Base-by-base conservation (phyloP, 1,284 basidiomycete species). In the Tranzscheliella williamsii region DNA sequence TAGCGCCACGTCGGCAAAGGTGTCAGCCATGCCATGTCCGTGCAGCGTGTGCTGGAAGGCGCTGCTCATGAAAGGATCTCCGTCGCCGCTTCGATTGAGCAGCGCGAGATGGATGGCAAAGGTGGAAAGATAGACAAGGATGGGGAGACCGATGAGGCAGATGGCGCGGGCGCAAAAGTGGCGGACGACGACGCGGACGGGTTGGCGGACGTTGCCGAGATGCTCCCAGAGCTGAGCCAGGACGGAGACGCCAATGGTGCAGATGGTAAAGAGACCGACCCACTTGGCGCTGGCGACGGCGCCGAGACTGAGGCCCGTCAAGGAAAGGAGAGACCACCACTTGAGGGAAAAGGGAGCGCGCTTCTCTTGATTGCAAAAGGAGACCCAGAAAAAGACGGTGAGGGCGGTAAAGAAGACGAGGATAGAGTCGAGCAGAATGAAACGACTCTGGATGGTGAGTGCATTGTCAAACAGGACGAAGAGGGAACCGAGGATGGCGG, bases 211-310 rank as follows among this genome's bases (percentile, higher is more conserved):
- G 77, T 98, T 91, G 7, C 93, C 95, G 6, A 98, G 84, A 16
- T 95, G 84, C 22, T 83, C 78, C 95, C 95, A 98, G 2, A 99
- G 82, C 73, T 95, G 94, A 31, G 84, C 81, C 32, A 98, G 72
- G 2, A 92, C 95, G 63, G 86, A 86, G 21, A 89, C 74, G 13
- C 94, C 95, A 45, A 98, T 81, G 4, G 93, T 94, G 6, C 93
- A 91, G 67, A 98, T 91, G n/a, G 93, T 98, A 80, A 99, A 97
- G 24, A 99, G 82, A 6, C 95, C 95, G 42, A 98, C 94, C 95
- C 95, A 98, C 79, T 98, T 99, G 81, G 90, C 92, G 72, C 87
- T 89, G 34, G 89, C 85, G 30, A 95, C 91, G 2, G 91, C 90
- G 33, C 95, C 95, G 16, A 99, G 85, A 0, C 86, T 85, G 16